Evolutionary conservation across 2,329 filamentous ascomycete genomes (phyloP).

Genomic region (Alternaria rosae): DNA sequence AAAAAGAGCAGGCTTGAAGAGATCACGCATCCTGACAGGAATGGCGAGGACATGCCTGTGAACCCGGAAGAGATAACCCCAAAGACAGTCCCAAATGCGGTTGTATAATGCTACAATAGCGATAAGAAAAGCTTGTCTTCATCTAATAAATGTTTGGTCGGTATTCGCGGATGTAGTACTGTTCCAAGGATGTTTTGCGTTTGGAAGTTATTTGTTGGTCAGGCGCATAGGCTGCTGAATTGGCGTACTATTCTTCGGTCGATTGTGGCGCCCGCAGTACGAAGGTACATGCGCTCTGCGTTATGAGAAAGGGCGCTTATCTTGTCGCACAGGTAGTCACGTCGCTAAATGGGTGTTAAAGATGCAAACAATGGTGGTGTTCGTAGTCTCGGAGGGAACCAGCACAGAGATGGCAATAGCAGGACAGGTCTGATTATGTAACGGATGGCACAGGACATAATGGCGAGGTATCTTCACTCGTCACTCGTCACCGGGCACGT

Average conservation of each 20-base stretch:
- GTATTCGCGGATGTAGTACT: not conserved
- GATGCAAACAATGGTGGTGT: not conserved
- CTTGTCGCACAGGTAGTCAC: not conserved
- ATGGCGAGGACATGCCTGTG: not conserved
- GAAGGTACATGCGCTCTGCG: not conserved
- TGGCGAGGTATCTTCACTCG: not conserved
- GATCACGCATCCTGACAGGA: not conserved
- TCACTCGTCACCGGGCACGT: no score
- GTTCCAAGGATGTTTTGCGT: not conserved
- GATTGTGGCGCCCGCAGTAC: not conserved
- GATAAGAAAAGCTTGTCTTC: not conserved
- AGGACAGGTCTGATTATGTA: not conserved
- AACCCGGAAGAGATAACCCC: slow-evolving; percentile 2
- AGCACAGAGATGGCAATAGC: not conserved
- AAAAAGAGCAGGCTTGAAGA: not conserved
- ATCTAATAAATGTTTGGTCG: not conserved
- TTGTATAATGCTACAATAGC: not conserved
- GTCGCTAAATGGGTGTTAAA: not conserved
- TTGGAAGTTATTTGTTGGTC: no score
- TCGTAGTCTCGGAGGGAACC: not conserved
- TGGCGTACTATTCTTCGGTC: not conserved
- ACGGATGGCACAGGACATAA: not conserved
- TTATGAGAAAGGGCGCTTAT: not conserved
- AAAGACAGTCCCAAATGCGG: slow-evolving; percentile 29
- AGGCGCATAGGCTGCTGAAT: not conserved